Base-by-base conservation (phyloP, 2,329 filamentous ascomycete genomes). In the Aspergillus floridensis region DNA sequence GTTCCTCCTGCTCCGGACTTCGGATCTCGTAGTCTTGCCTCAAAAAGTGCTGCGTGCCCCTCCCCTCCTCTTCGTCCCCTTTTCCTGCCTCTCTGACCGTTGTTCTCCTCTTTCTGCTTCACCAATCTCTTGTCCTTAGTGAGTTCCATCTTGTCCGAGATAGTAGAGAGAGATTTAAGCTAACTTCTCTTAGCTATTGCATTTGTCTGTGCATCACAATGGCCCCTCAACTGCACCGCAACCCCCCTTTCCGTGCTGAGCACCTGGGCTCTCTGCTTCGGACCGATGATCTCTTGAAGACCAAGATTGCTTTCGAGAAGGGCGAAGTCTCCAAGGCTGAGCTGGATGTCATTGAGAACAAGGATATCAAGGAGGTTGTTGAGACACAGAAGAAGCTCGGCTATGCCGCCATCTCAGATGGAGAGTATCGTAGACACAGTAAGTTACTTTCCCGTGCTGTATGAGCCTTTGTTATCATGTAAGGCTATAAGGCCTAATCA, bases 191-290 rank as follows among this genome's bases (percentile, higher is more conserved):
- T 16, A 44, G 38, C 16, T 44, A 7, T 19, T 7, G n/a, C 14
- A 16, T 44, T 4, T 19, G 6, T 19, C 38, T 16, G n/a, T 24
- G 19, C 26, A 32, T 64, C 62, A 68, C 49, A 31, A 74, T 74
- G 72, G 67, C 68, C 47, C 63, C 66, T 61, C 66, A 68, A 62
- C 67, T 74, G 51, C 77, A 71, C 62, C 76, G 76, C 62, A 74
- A 77, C 61, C 84, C 85, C 47, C 88, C 86, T 53, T 91, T 89
- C 76, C 83, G 89, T 70, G 87, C 88, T 60, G 88, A 91, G 76
- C 88, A 91, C 65, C 82, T 90, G 62, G 88, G 88, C 53, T 90
- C 88, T 14, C 80, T 91, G 32, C 83, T 91, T 59, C 86, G 88
- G 32, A 88, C 88, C 1, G 74, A 84, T 55, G 76, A 82, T 54